Evolutionary conservation across 164 flowering plant species (phyloP), one percentile per base, ranked within the genome.

Genomic region (Saururus chinensis): DNA sequence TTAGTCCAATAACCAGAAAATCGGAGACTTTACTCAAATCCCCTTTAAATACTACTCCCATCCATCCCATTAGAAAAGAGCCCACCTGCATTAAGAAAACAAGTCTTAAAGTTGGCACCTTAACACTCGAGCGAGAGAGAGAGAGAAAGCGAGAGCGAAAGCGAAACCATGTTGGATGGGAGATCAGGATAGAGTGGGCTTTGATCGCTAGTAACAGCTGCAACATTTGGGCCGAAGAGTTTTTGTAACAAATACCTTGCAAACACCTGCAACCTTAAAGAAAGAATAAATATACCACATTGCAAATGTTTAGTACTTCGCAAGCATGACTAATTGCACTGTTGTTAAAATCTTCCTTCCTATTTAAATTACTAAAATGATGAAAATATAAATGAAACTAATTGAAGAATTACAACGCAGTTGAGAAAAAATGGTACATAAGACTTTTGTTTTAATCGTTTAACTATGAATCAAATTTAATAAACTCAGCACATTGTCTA

Each of bases 21-120:
- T 86, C 88, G 7, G 97, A 93, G 1, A 85, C 52, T 4, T 42
- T 53, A 40, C 76, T 61, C 71, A 93, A 86, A 60, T 86, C 79
- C 41, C 59, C 77, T 76, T 93, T 93, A 73, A 90, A 88, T 21
- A 86, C 92, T 17, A 85, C 79, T 19, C 97, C 99, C 16, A 76
- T 81, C 99, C 99, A 93, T 0, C 97, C 97, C 99, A 93, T 93
- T 73, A 93, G 71, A 76, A 90, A 88, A 12, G 97, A 93, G 59
- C 97, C 99, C 20, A 87, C 83, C 98, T 88, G 59, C 30, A 56
- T 68, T 16, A 63, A 65, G 6, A 30, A 30, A 30, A 30, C n/a
- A n/a, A n/a, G n/a, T n/a, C n/a, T n/a, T n/a, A n/a, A n/a, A n/a
- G n/a, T n/a, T n/a, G n/a, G n/a, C n/a, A n/a, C n/a, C n/a, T n/a